Evolutionary conservation across 768 basidiomycete species (phyloP).

Genomic region (Lentinula sp.): DNA sequence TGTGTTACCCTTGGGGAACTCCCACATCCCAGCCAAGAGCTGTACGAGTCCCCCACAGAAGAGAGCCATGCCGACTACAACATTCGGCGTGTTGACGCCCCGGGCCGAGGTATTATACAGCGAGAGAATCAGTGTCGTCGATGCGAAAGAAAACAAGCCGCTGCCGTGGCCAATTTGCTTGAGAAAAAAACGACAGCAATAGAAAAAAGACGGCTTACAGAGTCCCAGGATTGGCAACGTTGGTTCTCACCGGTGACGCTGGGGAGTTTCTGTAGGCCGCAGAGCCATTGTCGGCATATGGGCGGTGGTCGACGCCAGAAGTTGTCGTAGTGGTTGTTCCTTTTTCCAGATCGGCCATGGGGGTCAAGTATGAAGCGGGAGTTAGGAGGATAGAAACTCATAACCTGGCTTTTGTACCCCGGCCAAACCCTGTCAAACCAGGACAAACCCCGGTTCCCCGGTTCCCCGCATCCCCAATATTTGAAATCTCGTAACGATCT

Average conservation of each 20-base stretch:
- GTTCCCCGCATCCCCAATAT: background rate
- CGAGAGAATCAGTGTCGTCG: constrained; percentile 76
- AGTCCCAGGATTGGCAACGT: constrained; percentile 56
- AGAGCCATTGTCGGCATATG: constrained; percentile 11
- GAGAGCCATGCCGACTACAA: constrained; percentile 82
- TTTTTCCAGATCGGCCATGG: constrained; percentile 29
- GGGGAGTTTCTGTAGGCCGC: constrained; percentile 17
- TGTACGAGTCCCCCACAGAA: constrained; percentile 83
- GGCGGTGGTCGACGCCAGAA: constrained; percentile 6
- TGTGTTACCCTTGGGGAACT: constrained; percentile 61
- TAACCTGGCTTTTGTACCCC: background rate
- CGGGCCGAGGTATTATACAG: constrained; percentile 62
- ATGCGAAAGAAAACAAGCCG: constrained; percentile 79
- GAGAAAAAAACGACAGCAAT: background rate
- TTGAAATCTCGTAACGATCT: background rate
- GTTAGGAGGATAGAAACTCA: background rate
- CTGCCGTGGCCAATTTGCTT: constrained; percentile 24
- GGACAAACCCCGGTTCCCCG: no score
- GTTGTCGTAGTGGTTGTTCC: constrained; percentile 21
- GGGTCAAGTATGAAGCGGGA: background rate
- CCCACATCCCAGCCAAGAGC: constrained; percentile 88
- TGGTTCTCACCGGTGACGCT: constrained; percentile 16
- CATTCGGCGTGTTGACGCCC: constrained; percentile 52
- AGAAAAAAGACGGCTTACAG: constrained; percentile 30
- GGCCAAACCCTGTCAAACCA: background rate